These are phyloP conservation scores for Linanthus parryae DNA, from an alignment of 148 eudicot genomes.

Conservation along the genomic window DNA sequence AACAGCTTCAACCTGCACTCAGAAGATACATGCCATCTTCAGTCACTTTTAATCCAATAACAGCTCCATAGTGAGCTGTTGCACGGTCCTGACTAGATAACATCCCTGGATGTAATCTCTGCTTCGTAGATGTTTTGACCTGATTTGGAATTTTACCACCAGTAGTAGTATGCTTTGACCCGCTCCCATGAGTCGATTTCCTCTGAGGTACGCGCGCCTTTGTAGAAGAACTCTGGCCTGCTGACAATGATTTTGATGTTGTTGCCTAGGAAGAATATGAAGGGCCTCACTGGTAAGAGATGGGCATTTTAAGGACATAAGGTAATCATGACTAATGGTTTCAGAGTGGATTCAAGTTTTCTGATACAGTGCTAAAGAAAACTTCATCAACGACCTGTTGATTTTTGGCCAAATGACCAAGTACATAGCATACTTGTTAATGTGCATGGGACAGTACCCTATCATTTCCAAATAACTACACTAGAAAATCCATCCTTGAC, in stretches of 20 bases:
- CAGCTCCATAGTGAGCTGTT: constrained; percentile 93
- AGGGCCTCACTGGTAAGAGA: too few relatives aligned
- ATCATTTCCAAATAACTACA: too few relatives aligned
- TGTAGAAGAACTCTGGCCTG: constrained; percentile 39
- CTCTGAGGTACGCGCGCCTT: constrained; percentile 45
- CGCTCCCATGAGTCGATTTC: constrained; percentile 40
- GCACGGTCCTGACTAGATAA: constrained; percentile 81
- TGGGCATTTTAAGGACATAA: too few relatives aligned
- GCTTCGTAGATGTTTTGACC: constrained; percentile 47
- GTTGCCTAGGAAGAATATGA: constrained; percentile 32
- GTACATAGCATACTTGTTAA: too few relatives aligned
- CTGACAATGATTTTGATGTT: constrained; percentile 37
- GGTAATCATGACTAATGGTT: too few relatives aligned
- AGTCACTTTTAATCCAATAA: constrained; percentile 75
- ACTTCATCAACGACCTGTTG: too few relatives aligned
- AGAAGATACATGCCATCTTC: constrained; percentile 93
- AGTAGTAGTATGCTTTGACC: constrained; percentile 32
- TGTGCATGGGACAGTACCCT: too few relatives aligned
- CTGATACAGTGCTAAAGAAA: too few relatives aligned
- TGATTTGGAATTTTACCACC: constrained; percentile 34
- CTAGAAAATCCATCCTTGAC: too few relatives aligned
- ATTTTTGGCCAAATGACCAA: too few relatives aligned
- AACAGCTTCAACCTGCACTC: constrained; percentile 69
- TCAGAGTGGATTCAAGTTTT: too few relatives aligned
- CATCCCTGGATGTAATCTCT: constrained; percentile 93